Conservation (phyloP, 1,284 basidiomycete genomes). For the Ustilago curta region DNA sequence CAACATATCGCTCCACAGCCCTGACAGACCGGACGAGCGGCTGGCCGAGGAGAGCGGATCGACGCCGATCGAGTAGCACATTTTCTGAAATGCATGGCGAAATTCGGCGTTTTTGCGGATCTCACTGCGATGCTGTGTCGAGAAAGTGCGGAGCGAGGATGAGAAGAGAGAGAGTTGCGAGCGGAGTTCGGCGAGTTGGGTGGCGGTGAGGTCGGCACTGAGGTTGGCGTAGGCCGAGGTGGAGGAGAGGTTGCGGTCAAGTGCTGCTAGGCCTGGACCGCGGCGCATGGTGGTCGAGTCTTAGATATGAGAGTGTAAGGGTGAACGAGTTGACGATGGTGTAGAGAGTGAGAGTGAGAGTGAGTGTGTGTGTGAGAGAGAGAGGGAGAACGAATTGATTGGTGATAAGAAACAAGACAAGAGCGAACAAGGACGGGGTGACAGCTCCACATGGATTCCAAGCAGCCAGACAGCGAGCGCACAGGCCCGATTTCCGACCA, state of each 20-base stretch:
- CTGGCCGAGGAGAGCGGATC: conserved; percentile 79
- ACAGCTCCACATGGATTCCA: neutral
- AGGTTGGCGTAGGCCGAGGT: conserved; percentile 78
- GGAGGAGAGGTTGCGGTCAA: conserved; percentile 71
- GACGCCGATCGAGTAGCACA: conserved; percentile 94
- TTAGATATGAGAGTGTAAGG: neutral
- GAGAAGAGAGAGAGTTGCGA: conserved; percentile 86
- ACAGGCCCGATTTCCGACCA: neutral
- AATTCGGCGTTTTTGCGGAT: conserved; percentile 88
- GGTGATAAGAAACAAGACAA: neutral
- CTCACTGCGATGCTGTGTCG: conserved; percentile 82
- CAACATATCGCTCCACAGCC: conserved; percentile 85
- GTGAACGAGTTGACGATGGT: neutral
- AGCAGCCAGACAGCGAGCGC: no score
- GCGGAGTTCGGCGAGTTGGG: conserved; percentile 82
- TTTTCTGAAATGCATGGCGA: conserved; percentile 91
- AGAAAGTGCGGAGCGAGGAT: conserved; percentile 82
- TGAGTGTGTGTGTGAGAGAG: neutral
- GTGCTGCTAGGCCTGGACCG: conserved; percentile 72
- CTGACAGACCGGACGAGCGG: conserved; percentile 75
- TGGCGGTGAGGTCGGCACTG: conserved; percentile 80
- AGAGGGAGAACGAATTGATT: neutral
- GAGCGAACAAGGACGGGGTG: no score
- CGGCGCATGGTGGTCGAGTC: conserved; percentile 70
- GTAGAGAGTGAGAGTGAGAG: neutral